Evolutionary conservation across 495 filamentous ascomycete genomes (phyloP).

Genomic region (Hypoxylon fragiforme): DNA sequence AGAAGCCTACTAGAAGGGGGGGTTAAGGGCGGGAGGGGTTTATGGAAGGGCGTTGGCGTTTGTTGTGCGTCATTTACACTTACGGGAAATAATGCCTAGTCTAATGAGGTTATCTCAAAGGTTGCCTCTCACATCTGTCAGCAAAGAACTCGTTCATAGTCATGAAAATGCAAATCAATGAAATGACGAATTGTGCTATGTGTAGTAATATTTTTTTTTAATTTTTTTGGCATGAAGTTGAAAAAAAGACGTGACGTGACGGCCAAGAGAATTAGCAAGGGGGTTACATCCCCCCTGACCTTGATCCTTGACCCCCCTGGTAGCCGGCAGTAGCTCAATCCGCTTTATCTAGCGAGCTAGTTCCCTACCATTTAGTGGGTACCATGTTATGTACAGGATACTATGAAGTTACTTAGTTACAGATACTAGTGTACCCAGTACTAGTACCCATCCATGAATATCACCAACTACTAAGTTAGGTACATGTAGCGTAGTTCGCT

Average conservation of each 20-base stretch:
- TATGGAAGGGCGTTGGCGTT: slow-evolving; percentile 12
- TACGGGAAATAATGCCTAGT: slow-evolving; percentile 19
- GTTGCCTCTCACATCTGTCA: no score
- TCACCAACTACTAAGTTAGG: no score
- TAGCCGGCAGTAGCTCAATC: no score
- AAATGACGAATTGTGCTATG: no score
- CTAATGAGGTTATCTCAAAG: slow-evolving; percentile 4
- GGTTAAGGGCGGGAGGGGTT: neutral
- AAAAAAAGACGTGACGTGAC: slow-evolving; percentile 29
- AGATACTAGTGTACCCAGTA: no score
- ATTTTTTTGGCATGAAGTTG: slow-evolving; percentile 28
- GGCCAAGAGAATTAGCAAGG: slow-evolving; percentile 10
- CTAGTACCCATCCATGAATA: no score
- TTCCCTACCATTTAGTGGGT: no score
- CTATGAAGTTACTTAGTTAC: neutral
- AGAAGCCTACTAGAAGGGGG: slow-evolving; percentile 2
- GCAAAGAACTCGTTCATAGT: no score
- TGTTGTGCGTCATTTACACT: slow-evolving; percentile 1
- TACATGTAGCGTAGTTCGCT: no score
- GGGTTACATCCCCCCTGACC: neutral
- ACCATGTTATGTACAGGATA: slow-evolving; percentile 6
- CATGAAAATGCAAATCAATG: no score
- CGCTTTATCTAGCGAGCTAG: no score
- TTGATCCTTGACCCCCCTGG: neutral
- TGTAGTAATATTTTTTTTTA: neutral